Conservation (phyloP, 2,329 filamentous ascomycete species). For the Ophiostoma himal-ulmi region DNA sequence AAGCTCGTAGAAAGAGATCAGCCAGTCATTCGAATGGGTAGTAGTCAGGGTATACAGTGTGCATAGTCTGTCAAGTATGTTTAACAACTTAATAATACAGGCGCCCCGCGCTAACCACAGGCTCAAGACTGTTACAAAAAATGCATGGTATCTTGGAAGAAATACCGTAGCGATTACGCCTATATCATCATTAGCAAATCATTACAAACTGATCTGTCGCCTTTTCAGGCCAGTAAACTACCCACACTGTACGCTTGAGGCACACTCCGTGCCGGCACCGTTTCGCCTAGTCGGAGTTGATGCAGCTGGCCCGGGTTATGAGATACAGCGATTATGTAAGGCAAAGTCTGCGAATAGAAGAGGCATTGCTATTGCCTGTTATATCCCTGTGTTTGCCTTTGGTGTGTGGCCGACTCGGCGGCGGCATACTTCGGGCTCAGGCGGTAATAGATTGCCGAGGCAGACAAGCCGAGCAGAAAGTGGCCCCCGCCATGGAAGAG, state of each 20-base stretch:
- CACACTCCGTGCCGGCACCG: not conserved
- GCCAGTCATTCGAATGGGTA: not conserved
- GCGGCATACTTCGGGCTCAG: not conserved
- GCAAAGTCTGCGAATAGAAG: not conserved
- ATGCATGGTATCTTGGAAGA: not conserved
- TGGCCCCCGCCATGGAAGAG: not conserved
- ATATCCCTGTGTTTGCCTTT: not conserved
- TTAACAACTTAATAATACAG: not conserved
- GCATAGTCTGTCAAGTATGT: not conserved
- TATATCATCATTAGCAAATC: not conserved
- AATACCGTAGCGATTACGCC: not conserved
- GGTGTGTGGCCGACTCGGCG: slow-evolving; percentile 2
- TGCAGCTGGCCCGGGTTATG: not conserved
- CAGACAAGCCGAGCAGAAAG: not conserved
- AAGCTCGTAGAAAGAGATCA: not conserved
- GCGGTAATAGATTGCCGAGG: slow-evolving; percentile 10
- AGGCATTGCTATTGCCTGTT: not conserved
- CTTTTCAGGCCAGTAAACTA: not conserved
- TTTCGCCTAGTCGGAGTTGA: not conserved
- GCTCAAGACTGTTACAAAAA: not conserved
- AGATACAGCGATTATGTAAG: not conserved
- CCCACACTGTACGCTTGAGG: not conserved
- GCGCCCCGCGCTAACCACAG: not conserved
- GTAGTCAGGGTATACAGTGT: not conserved
- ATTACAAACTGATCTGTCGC: not conserved